Evolutionary conservation across 2,329 filamentous ascomycete species (phyloP).

Genomic region (Scolecobasidium constrictum): DNA sequence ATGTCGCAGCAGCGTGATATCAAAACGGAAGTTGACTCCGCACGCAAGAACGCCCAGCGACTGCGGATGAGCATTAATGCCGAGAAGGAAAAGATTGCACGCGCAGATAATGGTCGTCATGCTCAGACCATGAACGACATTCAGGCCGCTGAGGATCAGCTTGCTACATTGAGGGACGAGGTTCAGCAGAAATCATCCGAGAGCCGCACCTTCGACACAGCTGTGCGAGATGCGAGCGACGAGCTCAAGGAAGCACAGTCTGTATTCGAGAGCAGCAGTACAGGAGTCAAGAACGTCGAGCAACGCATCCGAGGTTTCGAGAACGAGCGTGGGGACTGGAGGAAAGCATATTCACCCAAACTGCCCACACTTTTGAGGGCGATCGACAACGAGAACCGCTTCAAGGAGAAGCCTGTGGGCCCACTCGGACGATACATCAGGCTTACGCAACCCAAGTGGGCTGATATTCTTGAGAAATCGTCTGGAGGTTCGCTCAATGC

Average conservation of each 20-base stretch:
- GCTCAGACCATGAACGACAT: conserved; percentile 49
- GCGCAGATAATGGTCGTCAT: conserved; percentile 58
- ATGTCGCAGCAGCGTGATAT: conserved; percentile 18
- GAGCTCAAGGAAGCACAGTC: neutral
- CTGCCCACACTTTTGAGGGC: conserved; percentile 20
- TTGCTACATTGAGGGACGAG: conserved; percentile 32
- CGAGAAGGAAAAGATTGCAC: neutral
- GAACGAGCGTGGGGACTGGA: conserved; percentile 3
- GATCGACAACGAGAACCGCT: conserved; percentile 61
- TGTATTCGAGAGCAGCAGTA: neutral
- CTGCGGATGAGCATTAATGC: conserved; percentile 5
- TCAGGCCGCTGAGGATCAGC: conserved; percentile 43
- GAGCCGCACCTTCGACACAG: conserved; percentile 23
- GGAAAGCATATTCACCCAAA: neutral
- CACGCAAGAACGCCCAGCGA: conserved; percentile 20
- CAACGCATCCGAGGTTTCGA: neutral
- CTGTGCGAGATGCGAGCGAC: conserved; percentile 10
- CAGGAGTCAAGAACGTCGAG: neutral
- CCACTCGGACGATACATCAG: conserved; percentile 72
- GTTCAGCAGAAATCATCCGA: conserved; percentile 31
- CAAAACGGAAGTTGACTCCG: conserved; percentile 41
- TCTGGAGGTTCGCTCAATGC: conserved; percentile 60
- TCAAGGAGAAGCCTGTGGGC: conserved; percentile 64
- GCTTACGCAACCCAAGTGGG: conserved; percentile 72
- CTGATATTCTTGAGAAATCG: conserved; percentile 64